phyloP scores from a whole-genome alignment of 2,329 filamentous ascomycete genomes.

The Colletotrichum simmondsii region DNA sequence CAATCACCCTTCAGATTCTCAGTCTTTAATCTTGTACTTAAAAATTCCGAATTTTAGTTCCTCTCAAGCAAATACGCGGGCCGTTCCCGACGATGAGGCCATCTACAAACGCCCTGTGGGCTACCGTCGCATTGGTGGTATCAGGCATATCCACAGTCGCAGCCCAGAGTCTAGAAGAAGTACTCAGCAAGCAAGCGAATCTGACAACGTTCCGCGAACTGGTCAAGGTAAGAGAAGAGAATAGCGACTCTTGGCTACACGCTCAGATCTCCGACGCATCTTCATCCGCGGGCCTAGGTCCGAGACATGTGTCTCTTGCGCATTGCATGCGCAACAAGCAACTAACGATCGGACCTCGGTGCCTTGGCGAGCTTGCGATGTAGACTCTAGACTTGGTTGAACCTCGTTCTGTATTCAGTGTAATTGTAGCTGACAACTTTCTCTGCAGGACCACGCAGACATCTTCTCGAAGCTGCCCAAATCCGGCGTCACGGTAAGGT shows the following conservation, averaged over 20 bases:
- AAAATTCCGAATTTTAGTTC: not conserved
- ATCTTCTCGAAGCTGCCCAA: constrained; percentile 56
- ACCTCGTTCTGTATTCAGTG: not conserved
- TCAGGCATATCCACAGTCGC: constrained; percentile 32
- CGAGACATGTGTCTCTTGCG: not conserved
- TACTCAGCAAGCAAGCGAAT: constrained; percentile 52
- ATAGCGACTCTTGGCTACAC: not conserved
- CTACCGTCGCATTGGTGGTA: not conserved
- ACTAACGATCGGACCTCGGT: constrained; percentile 11
- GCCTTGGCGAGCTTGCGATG: constrained; percentile 30
- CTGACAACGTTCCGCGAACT: constrained; percentile 56
- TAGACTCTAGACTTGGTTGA: not conserved
- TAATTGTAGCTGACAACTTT: not conserved
- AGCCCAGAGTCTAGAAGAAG: constrained; percentile 48
- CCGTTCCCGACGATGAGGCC: constrained; percentile 1
- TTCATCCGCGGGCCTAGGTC: not conserved
- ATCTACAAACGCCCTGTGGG: not conserved
- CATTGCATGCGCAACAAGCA: constrained; percentile 6
- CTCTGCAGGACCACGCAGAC: constrained; percentile 52
- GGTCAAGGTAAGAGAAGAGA: constrained; percentile 48
- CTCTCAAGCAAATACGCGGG: not conserved
- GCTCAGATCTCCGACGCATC: not conserved
- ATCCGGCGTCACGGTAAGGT: constrained; percentile 56
- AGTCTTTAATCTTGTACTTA: not conserved
- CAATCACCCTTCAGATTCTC: not conserved